Percentiles rank a stretch among this genome's conserved stretches.
These are phyloP conservation scores for Sporisorium graminicola DNA, from an alignment of 1,284 basidiomycete species.

Conservation along the genomic window DNA sequence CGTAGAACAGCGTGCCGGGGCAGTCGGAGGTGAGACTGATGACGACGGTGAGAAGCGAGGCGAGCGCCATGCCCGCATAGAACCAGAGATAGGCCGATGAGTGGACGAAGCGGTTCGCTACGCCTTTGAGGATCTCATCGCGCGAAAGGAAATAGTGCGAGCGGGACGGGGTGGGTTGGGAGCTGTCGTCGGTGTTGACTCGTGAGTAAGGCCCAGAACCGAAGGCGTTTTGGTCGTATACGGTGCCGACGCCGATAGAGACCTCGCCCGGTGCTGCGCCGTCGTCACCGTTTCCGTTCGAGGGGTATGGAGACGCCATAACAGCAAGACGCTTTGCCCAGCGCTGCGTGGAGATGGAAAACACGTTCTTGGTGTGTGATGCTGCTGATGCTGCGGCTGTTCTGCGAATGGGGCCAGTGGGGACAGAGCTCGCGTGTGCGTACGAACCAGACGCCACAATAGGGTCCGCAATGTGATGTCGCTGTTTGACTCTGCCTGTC, in stretches of 20 bases:
- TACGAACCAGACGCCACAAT: slow-evolving; percentile 36
- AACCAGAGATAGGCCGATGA: slow-evolving; percentile 67
- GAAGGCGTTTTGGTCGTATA: slow-evolving; percentile 39
- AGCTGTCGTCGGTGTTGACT: slow-evolving; percentile 2
- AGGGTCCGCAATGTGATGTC: slow-evolving; percentile 43
- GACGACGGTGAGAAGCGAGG: slow-evolving; percentile 64
- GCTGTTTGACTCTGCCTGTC: slow-evolving; percentile 15
- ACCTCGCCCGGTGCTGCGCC: slow-evolving; percentile 20
- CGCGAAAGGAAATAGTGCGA: slow-evolving; percentile 63
- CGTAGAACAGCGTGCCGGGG: slow-evolving; percentile 65
- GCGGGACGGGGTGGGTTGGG: slow-evolving; percentile 28
- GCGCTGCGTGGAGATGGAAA: slow-evolving; percentile 44
- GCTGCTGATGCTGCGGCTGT: slow-evolving; percentile 23
- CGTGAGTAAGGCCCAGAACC: slow-evolving; percentile 23
- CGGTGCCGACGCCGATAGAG: slow-evolving; percentile 40
- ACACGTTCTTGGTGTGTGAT: slow-evolving; percentile 50
- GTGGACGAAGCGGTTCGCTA: slow-evolving; percentile 68
- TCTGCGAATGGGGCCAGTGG: slow-evolving; percentile 32
- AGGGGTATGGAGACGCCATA: slow-evolving; percentile 30
- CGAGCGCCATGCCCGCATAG: slow-evolving; percentile 66
- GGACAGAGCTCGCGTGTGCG: slow-evolving; percentile 25
- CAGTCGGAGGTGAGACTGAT: slow-evolving; percentile 61
- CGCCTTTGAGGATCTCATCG: slow-evolving; percentile 66
- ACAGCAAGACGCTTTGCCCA: slow-evolving; percentile 45
- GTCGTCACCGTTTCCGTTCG: slow-evolving; percentile 4